phyloP scores from a whole-genome alignment of 352 stramenopile genomes.

The Stramenopiles sp. region DNA sequence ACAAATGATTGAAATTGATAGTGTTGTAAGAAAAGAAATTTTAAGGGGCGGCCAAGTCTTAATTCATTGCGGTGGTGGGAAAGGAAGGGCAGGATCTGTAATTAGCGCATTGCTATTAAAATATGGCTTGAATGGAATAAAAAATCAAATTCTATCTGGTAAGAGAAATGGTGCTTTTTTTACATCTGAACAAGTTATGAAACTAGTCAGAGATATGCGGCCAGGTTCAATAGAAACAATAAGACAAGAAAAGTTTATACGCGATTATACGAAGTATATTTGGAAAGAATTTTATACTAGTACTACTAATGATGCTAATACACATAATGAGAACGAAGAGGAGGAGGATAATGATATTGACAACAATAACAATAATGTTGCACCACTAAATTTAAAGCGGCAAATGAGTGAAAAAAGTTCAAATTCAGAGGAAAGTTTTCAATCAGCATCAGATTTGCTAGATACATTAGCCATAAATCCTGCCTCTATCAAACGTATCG shows the following conservation, averaged over 20 bases:
- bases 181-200: not conserved
- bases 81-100: conserved; percentile 40
- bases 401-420: not conserved
- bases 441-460: not conserved
- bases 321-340: too few species aligned
- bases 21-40: not conserved
- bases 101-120: conserved; percentile 13
- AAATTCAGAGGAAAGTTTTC: not conserved
- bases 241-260: not conserved
- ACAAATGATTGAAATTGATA: conserved; percentile 37
- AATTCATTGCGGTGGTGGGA: conserved; percentile 41
- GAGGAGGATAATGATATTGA: not conserved
- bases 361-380: not conserved
- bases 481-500: not conserved
- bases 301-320: not conserved
- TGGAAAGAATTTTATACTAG: not conserved
- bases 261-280: not conserved
- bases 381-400: not conserved
- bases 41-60: conserved; percentile 27
- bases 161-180: not conserved
- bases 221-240: not conserved
- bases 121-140: not conserved
- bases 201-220: not conserved
- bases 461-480: not conserved
- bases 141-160: not conserved